Percentiles rank a stretch among this genome's conserved stretches.
phyloP scores from a whole-genome alignment of 306 rosid genomes.

The Cucurbita ficifolia region DNA sequence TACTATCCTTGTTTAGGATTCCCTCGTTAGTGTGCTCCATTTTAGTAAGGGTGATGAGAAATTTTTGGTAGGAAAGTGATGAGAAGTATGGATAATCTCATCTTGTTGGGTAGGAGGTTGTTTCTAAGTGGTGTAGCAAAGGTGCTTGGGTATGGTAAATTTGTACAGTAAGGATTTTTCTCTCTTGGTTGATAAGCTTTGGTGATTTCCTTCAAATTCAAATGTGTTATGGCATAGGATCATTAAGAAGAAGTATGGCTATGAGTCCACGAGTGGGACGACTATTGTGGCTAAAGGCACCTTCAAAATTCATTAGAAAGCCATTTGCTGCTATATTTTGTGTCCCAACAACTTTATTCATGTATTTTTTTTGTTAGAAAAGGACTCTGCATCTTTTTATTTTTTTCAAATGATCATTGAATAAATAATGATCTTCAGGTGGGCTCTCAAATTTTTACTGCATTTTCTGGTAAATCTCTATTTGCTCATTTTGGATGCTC shows the following conservation, averaged over 20 bases:
- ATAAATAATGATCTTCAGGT: not conserved
- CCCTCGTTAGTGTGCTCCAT: not conserved
- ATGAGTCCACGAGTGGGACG: not conserved
- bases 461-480: not conserved
- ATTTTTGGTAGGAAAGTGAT: not conserved
- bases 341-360: not conserved
- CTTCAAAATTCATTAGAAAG: not conserved
- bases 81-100: not conserved
- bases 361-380: not conserved
- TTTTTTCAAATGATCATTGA: not conserved
- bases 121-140: not conserved
- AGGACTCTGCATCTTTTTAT: not conserved
- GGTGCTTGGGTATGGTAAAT: not conserved
- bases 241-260: not conserved
- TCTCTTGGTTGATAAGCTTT: not conserved
- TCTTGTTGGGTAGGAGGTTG: not conserved
- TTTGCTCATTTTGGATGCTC: not conserved
- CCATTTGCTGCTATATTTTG: not conserved
- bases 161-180: not conserved
- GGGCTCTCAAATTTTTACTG: not conserved
- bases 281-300: not conserved
- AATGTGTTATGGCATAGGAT: not conserved
- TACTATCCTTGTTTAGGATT: not conserved
- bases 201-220: not conserved
- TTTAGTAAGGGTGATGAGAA: not conserved